A percentile compares a stretch with the other conserved stretches of the same genome.
Conservation (phyloP, 768 basidiomycete species). For the Leccinum aurantiacum region DNA sequence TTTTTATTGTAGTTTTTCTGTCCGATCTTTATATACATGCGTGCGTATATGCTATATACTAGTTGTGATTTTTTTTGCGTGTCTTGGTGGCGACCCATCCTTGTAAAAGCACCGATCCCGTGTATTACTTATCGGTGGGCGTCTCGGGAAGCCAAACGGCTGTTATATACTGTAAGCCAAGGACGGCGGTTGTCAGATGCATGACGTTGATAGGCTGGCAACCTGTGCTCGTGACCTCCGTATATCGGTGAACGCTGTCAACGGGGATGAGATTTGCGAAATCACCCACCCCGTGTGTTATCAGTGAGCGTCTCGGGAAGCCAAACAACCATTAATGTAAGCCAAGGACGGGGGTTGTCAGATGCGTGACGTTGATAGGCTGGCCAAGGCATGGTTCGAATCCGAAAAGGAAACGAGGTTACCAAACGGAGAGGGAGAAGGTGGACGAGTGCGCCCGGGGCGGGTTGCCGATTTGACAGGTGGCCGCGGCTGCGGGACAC, state of each 20-base stretch:
- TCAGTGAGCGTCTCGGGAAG: constrained; percentile 6
- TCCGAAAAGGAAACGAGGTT: background rate
- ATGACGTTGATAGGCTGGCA: too few relatives aligned
- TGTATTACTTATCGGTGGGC: too few relatives aligned
- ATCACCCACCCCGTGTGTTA: background rate
- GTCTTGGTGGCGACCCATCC: background rate
- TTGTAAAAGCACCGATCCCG: too few relatives aligned
- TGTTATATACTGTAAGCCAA: too few relatives aligned
- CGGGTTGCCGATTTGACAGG: background rate
- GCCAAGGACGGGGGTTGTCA: constrained; percentile 5
- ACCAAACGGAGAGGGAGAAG: background rate
- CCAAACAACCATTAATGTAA: background rate
- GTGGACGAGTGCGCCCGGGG: background rate
- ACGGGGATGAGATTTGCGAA: background rate
- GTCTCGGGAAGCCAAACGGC: too few relatives aligned
- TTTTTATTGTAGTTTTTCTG: background rate
- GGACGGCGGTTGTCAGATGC: too few relatives aligned
- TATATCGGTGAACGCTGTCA: background rate
- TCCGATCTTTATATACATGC: constrained; percentile 3
- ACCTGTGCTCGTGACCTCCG: background rate
- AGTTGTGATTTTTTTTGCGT: background rate
- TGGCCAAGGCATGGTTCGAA: background rate
- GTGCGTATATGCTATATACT: constrained; percentile 14
- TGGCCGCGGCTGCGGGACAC: constrained; percentile 7
- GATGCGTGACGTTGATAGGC: constrained; percentile 2